Evolutionary conservation across 2,329 filamentous ascomycete genomes (phyloP).

Genomic region (Penicillium expansum): DNA sequence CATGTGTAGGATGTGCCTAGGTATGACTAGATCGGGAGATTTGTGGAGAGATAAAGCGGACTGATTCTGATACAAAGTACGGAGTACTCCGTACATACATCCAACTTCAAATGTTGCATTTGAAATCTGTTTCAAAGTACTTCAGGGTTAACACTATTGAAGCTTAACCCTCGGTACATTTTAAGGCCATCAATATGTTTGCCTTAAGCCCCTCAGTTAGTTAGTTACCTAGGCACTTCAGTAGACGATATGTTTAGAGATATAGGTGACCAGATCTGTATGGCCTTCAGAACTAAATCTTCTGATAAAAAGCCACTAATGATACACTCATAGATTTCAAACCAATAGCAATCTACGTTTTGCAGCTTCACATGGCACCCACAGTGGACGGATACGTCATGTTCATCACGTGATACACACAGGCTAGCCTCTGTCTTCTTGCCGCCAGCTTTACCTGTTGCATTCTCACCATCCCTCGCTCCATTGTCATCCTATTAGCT

Average conservation of each 20-base stretch:
- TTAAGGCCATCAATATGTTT: not conserved
- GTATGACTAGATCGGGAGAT: not conserved
- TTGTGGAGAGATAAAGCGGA: not conserved
- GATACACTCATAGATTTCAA: not conserved
- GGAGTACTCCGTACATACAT: too few relatives aligned
- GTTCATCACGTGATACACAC: constrained; percentile 21
- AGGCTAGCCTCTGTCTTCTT: constrained; percentile 16
- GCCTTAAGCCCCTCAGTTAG: not conserved
- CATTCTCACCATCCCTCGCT: constrained; percentile 29
- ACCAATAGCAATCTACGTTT: not conserved
- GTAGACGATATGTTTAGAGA: too few relatives aligned
- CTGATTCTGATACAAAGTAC: not conserved
- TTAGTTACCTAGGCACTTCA: too few relatives aligned
- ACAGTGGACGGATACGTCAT: constrained; percentile 21
- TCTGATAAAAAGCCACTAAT: not conserved
- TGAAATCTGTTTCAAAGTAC: not conserved
- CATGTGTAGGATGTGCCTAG: not conserved
- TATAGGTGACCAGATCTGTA: not conserved
- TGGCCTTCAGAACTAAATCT: not conserved
- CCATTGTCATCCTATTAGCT: constrained; percentile 12
- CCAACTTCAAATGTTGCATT: not conserved
- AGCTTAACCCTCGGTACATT: not conserved
- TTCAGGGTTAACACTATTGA: not conserved
- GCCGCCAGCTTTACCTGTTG: constrained; percentile 23
- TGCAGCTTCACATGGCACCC: constrained; percentile 1